Evolutionary conservation across 2,329 filamentous ascomycete genomes (phyloP).

Genomic region (Chaetomiaceae sp.): DNA sequence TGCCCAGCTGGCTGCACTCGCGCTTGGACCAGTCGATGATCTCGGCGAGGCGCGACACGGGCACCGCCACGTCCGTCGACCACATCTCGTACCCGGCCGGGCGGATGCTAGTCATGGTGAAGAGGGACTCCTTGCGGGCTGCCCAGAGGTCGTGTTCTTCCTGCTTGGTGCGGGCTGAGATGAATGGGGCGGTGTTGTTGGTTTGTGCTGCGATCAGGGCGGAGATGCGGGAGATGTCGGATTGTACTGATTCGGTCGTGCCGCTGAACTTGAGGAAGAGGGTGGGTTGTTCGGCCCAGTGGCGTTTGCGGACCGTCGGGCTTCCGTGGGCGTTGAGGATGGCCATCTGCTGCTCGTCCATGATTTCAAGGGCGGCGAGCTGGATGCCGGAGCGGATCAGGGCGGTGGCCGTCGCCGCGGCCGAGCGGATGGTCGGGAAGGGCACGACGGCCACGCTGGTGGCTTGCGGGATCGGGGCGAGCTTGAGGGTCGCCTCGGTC

Average conservation of each 20-base stretch:
- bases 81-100: slow-evolving; percentile 59
- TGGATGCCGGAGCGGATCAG: slow-evolving; percentile 62
- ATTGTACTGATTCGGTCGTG: slow-evolving; percentile 57
- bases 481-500: slow-evolving; percentile 64
- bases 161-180: slow-evolving; percentile 60
- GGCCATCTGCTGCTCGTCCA: slow-evolving; percentile 62
- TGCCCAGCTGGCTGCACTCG: slow-evolving; percentile 50
- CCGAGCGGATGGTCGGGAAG: slow-evolving; percentile 55
- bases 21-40: slow-evolving; percentile 65
- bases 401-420: slow-evolving; percentile 58
- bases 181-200: slow-evolving; percentile 50
- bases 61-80: slow-evolving; percentile 79
- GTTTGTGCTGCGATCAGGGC: slow-evolving; percentile 54
- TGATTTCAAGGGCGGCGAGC: slow-evolving; percentile 61
- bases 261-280: slow-evolving; percentile 73
- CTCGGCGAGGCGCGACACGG: slow-evolving; percentile 64
- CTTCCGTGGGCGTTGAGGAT: slow-evolving; percentile 61
- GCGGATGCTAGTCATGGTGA: slow-evolving; percentile 64
- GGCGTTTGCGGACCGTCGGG: slow-evolving; percentile 46
- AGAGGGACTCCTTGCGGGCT: slow-evolving; percentile 69
- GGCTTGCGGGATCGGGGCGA: slow-evolving; percentile 58
- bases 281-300: slow-evolving; percentile 66
- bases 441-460: slow-evolving; percentile 61
- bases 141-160: slow-evolving; percentile 70
- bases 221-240: slow-evolving; percentile 57